Conservation (phyloP, 352 stramenopile species). For the Pythium brachiatum region DNA sequence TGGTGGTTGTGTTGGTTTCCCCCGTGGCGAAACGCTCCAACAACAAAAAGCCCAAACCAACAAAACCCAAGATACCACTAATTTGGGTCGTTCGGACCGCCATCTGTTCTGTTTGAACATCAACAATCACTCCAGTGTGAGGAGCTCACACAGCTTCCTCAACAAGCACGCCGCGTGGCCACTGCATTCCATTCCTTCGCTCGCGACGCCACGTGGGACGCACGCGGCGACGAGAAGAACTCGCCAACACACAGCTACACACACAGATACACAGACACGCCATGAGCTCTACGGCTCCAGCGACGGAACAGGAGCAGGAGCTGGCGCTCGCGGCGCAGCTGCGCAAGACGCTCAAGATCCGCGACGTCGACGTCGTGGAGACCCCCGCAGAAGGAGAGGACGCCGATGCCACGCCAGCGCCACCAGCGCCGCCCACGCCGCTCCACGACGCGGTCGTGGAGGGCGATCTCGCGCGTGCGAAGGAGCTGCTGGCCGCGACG, state of each 20-base stretch:
- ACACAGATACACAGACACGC: neutral
- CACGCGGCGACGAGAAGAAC: neutral
- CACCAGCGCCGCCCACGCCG: conserved; percentile 14
- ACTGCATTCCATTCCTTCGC: neutral
- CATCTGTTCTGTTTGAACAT: conserved; percentile 1
- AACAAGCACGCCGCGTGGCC: neutral
- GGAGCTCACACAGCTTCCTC: neutral
- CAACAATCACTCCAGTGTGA: neutral
- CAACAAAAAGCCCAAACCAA: neutral
- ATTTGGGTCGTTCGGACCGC: neutral
- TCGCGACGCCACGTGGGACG: neutral
- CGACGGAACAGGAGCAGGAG: conserved; percentile 5
- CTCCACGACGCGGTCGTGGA: conserved; percentile 28
- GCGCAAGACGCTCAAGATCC: conserved; percentile 25
- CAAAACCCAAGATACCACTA: neutral
- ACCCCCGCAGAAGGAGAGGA: conserved; percentile 1
- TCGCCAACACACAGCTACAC: neutral
- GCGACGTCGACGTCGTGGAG: conserved; percentile 15
- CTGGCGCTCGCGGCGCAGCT: conserved; percentile 26
- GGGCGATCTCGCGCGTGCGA: conserved; percentile 19
- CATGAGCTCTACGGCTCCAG: neutral
- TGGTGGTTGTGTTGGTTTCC: neutral
- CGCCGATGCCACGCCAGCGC: neutral
- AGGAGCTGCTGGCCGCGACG: conserved; percentile 11
- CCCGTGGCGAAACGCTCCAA: neutral